Base-by-base conservation (phyloP, 495 filamentous ascomycete genomes). In the Parathielavia hyrcaniae region DNA sequence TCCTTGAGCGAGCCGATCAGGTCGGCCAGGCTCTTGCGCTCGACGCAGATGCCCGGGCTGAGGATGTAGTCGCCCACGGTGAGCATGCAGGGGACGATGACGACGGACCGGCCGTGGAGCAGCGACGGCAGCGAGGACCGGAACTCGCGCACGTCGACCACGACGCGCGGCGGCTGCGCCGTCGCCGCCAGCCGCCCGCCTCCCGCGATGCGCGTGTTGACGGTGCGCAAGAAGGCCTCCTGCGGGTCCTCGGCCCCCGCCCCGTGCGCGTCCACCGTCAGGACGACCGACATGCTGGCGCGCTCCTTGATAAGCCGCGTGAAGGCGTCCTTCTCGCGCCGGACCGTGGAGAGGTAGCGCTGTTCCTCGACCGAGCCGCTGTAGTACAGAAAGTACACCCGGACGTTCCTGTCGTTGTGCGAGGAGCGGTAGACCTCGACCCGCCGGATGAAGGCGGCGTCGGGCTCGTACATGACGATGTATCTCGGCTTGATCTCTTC, bases 401-500 rank as follows among this genome's bases (percentile, higher is more conserved):
- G 79, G 36, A 97, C 86, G 65, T 91, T 91, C 34, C 91, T 78
- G 65, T 95, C 88, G 36, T 83, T 85, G 69, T 98, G 93, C 12
- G 90, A 96, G 57, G 89, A 95, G 39, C 95, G 86, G 71, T 97
- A 98, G 6, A 97, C 91, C 65, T 98, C 93, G 10, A 98, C 86
- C 26, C 95, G 78, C 38, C 95, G 84, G 62, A 97, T 95, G 70
- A 98, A 98, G 5, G 91, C 83, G n/a, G 91, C 81, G 64, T 97
- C 91, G 17, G 95, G 91, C 67, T 97, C 92, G 70, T 97, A 98
- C 93, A 98, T 97, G 67, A 98, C 88, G 46, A 98, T 90, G 71
- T 96, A 97, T 40, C 88, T 84, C 1, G 93, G 93, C 54, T 87
- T 90, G 56, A 91, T 77, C 73, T 98, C 93, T 68, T 97, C 95